Evolutionary conservation across 176 grass and related monocot genomes (phyloP).

Genomic region (Carex pumila): DNA sequence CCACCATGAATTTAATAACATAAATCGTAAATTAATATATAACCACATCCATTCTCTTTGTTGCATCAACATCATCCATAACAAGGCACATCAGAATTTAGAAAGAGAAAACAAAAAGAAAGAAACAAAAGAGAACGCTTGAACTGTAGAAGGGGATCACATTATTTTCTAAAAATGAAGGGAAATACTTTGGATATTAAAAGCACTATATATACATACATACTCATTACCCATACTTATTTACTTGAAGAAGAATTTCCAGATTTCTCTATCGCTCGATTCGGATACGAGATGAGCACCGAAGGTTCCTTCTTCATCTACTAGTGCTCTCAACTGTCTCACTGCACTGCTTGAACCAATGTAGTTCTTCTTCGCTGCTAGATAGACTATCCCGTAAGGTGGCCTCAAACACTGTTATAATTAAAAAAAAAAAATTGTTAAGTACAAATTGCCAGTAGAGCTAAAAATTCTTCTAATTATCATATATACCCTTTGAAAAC

Average conservation of each 20-base stretch:
- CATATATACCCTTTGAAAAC: too few species aligned
- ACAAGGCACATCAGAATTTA: neutral
- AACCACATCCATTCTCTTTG: neutral
- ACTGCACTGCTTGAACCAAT: slow-evolving; percentile 39
- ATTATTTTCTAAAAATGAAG: neutral
- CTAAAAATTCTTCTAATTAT: neutral
- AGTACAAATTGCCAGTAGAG: neutral
- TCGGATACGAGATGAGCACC: slow-evolving; percentile 54
- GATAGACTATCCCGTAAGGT: slow-evolving; percentile 63
- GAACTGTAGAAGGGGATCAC: neutral
- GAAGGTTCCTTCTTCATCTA: slow-evolving; percentile 65
- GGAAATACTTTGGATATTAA: neutral
- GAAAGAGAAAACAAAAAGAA: neutral
- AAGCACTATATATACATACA: slow-evolving; percentile 7
- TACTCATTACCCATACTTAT: neutral
- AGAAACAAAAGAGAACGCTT: neutral
- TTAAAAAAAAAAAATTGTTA: slow-evolving; percentile 10
- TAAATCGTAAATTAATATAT: neutral
- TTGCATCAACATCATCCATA: neutral
- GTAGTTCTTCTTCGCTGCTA: slow-evolving; percentile 61
- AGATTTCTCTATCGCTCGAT: slow-evolving; percentile 51
- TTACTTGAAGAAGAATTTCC: slow-evolving; percentile 89
- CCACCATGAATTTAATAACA: neutral
- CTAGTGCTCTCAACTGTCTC: slow-evolving; percentile 49
- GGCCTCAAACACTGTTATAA: slow-evolving; percentile 60